Percentiles rank a stretch among this genome's conserved stretches.
These are phyloP conservation scores for Myxozyma neglecta DNA, from an alignment of 805 yeast genomes.

Conservation along the genomic window DNA sequence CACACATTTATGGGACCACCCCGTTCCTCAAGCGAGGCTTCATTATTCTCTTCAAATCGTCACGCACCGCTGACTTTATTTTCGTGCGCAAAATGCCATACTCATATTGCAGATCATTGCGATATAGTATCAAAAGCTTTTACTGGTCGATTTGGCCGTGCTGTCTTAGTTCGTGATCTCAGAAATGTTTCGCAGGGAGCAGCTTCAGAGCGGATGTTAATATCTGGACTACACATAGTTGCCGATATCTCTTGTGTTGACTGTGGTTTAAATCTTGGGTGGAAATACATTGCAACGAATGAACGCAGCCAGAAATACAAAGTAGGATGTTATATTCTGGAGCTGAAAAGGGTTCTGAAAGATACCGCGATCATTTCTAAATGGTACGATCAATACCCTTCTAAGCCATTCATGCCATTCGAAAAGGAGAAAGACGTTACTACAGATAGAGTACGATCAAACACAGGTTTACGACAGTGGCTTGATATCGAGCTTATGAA, in stretches of 20 bases:
- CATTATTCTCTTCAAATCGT: constrained; percentile 7
- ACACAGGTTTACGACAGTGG: neutral
- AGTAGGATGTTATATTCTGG: constrained; percentile 59
- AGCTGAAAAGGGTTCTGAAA: constrained; percentile 35
- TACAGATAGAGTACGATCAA: neutral
- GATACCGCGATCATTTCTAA: constrained; percentile 5
- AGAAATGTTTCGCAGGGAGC: constrained; percentile 9
- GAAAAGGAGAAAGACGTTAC: neutral
- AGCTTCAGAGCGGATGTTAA: constrained; percentile 41
- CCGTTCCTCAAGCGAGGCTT: neutral
- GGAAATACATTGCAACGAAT: constrained; percentile 58
- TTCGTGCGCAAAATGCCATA: constrained; percentile 20
- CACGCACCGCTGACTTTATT: constrained; percentile 15
- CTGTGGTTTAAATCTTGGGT: constrained; percentile 56
- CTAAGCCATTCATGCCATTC: neutral
- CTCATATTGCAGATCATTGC: constrained; percentile 14
- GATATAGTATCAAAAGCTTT: constrained; percentile 23
- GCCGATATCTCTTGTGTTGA: constrained; percentile 55
- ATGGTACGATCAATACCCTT: neutral
- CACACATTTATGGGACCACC: neutral
- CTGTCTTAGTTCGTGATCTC: constrained; percentile 21
- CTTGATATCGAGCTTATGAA: neutral
- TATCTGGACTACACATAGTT: constrained; percentile 57
- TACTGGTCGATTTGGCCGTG: constrained; percentile 25
- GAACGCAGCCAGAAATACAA: constrained; percentile 52